Base-by-base conservation (phyloP, 305 asterid genomes). In the Coffea humblotiana region DNA sequence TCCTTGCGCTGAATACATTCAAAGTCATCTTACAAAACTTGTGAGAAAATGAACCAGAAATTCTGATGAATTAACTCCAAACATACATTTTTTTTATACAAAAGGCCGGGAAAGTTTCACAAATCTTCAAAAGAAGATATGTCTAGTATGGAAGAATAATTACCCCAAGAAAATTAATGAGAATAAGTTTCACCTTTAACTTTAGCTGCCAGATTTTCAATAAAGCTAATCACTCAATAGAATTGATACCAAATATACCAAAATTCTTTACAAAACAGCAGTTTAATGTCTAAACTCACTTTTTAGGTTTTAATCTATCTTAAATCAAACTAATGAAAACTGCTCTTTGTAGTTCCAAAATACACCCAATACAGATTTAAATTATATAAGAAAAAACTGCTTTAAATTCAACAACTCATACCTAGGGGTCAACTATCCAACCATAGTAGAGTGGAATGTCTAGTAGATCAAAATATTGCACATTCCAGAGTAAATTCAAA, bases 391-490 rank as follows among this genome's bases (percentile, higher is more conserved):
- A 29, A 63, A 25, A 63, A 2, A 54, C 45, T 14, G 23, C 19
- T 78, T 51, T 15, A 3, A 64, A n/a, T 29, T 70, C 66, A 37
- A 71, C 77, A 81, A 69, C 79, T 54, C 89, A 81, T 91, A 93
- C 98, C 97, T 94, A 98, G 98, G 97, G 93, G 83, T 96, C 98
- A 89, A 94, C 93, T 82, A 96, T 96, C 99, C 99, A 94, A 76
- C 98, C 98, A 81, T 96, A 98, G 88, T 94, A 94, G 75, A 96
- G 98, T 60, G 99, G 98, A 88, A 96, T 94, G 83, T 90, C 96
- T 91, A 96, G 80, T 74, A 96, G 84, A 88, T 94, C 99, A 87
- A 87, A 93, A 96, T 86, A 96, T 94, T 80, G 98, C 98, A 86
- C 97, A 94, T 85, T 96, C 99, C 61, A 85, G 90, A 73, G 99